Base-by-base conservation (phyloP, 192 early-diverging fungal genomes). In the Rhizoclosmatium globosum region DNA sequence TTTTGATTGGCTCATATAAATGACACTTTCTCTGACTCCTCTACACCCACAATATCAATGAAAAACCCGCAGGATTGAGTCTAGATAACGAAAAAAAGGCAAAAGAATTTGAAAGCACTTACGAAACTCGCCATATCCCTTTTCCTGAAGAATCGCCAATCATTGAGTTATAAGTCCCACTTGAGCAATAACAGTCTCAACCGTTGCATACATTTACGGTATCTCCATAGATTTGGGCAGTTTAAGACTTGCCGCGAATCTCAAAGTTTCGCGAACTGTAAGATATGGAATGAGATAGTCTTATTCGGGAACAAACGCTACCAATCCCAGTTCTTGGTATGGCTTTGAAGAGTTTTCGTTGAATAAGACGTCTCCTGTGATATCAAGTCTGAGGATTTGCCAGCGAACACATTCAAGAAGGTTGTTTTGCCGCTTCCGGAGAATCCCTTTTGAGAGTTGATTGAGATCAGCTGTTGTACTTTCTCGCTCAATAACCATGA, bases 351-450 rank as follows among this genome's bases (percentile, higher is more conserved):
- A 82, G 23, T 85, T 82, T n/a, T 93, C 94, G 78, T 96, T 93
- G 38, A 96, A 91, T 70, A 86, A 82, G 15, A 96, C 89, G 59
- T 89, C 82, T 6, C 97, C 96, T 47, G 82, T 80, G 19, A 95
- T 81, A 1, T 76, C 83, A 31, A 31, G 31, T 56, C 60, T 92
- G 91, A 39, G 81, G 70, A 93, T 92, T 80, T 90, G 87, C 74
- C 95, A 85, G 82, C 84, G 15, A 89, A 48, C 23, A 76, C 75
- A 71, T 87, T 84, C 11, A 89, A 64, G 9, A 89, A 65, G 1
- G 84, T 85, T 13, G 79, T 81, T 67, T 87, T 86, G 2, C 85
- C 85, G 44, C 79, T 77, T 9, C 82, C 78, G 42, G 57, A 66
- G 4, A 61, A 79, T 4, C 82, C 82, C 79, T 82, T 9, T 46